A percentile compares a stretch with the other conserved stretches of the same genome.
Evolutionary conservation across 2,329 filamentous ascomycete species (phyloP).

Genomic region (Didymella segeticola): DNA sequence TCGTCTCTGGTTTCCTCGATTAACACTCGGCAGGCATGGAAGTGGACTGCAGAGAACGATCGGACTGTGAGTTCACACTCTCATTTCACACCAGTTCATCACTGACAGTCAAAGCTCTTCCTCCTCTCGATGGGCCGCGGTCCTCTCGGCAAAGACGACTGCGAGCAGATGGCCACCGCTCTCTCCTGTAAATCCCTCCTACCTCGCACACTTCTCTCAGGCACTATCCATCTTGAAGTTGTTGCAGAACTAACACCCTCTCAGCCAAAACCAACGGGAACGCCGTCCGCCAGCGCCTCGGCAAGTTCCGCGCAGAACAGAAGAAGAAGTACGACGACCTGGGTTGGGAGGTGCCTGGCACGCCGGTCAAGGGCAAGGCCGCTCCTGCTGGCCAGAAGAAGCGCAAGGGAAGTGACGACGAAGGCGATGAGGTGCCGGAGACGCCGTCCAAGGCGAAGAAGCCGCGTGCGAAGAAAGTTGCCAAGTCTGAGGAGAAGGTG

Average conservation of each 20-base stretch:
- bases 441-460: not conserved
- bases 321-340: conserved; percentile 1
- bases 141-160: not conserved
- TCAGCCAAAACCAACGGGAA: not conserved
- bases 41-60: conserved; percentile 8
- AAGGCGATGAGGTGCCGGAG: not conserved
- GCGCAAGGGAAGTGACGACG: not conserved
- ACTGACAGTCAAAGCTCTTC: not conserved
- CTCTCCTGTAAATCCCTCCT: not conserved
- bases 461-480: not conserved
- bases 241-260: not conserved
- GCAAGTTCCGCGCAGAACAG: not conserved
- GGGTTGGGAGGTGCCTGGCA: not conserved
- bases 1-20: not conserved
- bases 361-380: not conserved
- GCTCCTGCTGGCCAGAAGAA: not conserved
- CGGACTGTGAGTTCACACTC: not conserved
- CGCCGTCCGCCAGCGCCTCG: conserved; percentile 5
- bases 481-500: not conserved
- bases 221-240: not conserved
- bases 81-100: not conserved
- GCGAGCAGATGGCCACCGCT: not conserved
- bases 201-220: not conserved
- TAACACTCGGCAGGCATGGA: not conserved
- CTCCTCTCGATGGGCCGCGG: not conserved